Evolutionary conservation across 2,329 filamentous ascomycete species (phyloP), one percentile per base, ranked within the genome.

Genomic region (Parasarocladium wereldwijsianum): DNA sequence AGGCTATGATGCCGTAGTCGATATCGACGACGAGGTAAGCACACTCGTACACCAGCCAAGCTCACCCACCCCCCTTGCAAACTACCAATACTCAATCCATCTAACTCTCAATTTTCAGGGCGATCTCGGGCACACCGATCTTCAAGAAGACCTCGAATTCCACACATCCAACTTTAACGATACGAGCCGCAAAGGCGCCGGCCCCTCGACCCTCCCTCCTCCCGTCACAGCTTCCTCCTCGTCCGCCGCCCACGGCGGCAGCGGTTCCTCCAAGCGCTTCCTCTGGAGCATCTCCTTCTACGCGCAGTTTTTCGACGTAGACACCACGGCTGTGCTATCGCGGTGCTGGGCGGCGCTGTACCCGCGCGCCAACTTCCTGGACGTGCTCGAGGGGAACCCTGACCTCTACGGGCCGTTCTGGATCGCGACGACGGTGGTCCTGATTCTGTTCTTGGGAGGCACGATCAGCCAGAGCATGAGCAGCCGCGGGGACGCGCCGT

Each of bases 81-180:
- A n/a, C n/a, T n/a, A n/a, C n/a, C n/a, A n/a, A n/a, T n/a, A n/a
- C n/a, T n/a, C n/a, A n/a, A n/a, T n/a, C n/a, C n/a, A n/a, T 19
- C 34, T 39, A 30, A 44, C 32, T 24, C 37, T 43, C 33, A 42
- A 37, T 24, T 29, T 17, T 17, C 51, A 96, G 86, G 87, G 87
- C 47, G 90, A 98, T 58, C 76, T 98, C 51, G 90, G 90, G 46
- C 86, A 94, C 59, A 98, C 90, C 34, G 90, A 98, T 55, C 78
- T 98, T 15, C 85, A 94, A 64, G 87, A 94, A 55, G 90, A 96
- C 58, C 85, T 98, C 52, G 90, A 96, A 69, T 98, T 98, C 63
- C 90, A 98, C 66, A 81, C 76, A 49, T 94, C 86, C 40, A 72
- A 81, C 62, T 92, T 92, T 55, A 71, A 76, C 45, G 73, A 74